Base-by-base conservation (phyloP, 2,329 filamentous ascomycete genomes). In the Sarocladiaceae sp. region DNA sequence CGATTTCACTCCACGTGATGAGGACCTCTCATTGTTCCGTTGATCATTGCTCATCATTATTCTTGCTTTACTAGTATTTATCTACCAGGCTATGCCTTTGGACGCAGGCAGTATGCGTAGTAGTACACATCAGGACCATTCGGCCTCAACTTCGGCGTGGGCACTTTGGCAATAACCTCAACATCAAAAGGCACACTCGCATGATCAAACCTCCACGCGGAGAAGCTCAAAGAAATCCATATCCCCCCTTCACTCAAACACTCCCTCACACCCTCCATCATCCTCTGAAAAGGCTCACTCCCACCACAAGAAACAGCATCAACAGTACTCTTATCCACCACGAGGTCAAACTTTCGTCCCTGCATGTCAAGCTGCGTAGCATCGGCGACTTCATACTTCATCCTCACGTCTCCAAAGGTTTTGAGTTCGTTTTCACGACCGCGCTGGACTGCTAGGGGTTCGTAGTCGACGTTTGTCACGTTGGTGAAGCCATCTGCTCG, bases 151-250 rank as follows among this genome's bases (percentile, higher is more conserved):
- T 77, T 78, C 0, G 66, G 64, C 4, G 70, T 72, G 1, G 65
- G 69, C 2, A 78, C 62, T 58, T 66, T 72, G n/a, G 60, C 65
- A 8, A 78, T 56, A 1, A 74, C 65, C 28, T 71, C 59, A 5
- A 74, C 70, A 3, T 69, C 55, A 47, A 78, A 76, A 0, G 72
- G 70, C 36, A 76, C 44, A 0, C 59, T 52, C 2, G 63, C 60
- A 6, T 70, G 23, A 20, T 67, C 60, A 51, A 77, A 79, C 4
- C 75, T 66, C 2, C 35, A 57, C 0, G 62, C 60, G 1, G 76
- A 78, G 58, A 72, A 78, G 55, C 73, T 78, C 42, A 78, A 58
- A 3, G 73, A 76, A 11, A 79, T 61, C 75, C 76, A 79, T 13
- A 71, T 53, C 1, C 71, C 73, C 4, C 56, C 64, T 0, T 66